Evolutionary conservation across 352 stramenopile genomes (phyloP).

Genomic region (Blastocystis sp.): DNA sequence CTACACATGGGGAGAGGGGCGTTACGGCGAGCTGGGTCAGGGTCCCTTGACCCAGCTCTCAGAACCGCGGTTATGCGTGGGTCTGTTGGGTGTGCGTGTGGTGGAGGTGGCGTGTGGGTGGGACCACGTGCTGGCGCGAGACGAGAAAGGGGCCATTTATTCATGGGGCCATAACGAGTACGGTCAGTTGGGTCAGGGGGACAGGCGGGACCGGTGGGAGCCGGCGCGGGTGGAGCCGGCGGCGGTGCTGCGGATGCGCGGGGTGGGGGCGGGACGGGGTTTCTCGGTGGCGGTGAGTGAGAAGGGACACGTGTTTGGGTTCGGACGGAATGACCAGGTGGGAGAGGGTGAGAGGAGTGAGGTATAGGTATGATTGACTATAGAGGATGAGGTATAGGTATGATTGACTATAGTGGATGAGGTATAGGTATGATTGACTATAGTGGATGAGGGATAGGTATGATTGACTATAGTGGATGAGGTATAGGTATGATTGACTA

Average conservation of each 20-base stretch:
- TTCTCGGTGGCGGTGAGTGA: background rate
- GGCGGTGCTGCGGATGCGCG: background rate
- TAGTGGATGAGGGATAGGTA: no score
- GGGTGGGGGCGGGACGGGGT: background rate
- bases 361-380: no score
- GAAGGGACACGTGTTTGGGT: background rate
- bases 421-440: no score
- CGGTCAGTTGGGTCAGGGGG: background rate
- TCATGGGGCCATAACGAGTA: conserved; percentile 49
- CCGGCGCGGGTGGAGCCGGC: background rate
- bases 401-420: no score
- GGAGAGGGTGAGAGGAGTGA: background rate
- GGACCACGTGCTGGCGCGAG: background rate
- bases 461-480: no score
- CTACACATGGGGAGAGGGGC: conserved; percentile 22
- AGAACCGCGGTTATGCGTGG: background rate
- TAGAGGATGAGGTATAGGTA: no score
- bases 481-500: no score
- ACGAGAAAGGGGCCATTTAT: conserved; percentile 35
- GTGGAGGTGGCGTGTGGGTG: conserved; percentile 26
- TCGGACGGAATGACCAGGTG: conserved; percentile 11
- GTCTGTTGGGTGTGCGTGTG: background rate
- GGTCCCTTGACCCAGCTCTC: background rate
- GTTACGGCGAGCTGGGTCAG: background rate
- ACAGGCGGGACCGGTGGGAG: background rate